A percentile compares a stretch with the other conserved stretches of the same genome.
Conservation (phyloP, 2,329 filamentous ascomycete species). For the Beauveria sp. region DNA sequence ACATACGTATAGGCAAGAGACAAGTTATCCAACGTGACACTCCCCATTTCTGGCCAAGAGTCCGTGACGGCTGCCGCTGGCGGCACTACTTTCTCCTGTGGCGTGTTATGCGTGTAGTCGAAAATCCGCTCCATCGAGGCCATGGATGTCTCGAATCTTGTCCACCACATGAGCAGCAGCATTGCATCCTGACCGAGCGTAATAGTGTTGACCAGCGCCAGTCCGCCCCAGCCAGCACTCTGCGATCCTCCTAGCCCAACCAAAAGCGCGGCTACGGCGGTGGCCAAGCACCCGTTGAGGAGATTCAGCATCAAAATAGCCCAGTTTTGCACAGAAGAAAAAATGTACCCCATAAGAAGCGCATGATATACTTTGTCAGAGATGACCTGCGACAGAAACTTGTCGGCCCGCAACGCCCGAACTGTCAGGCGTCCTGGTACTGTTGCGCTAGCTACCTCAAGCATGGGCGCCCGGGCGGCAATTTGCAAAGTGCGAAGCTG, state of each 20-base stretch:
- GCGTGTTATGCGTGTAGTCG: neutral
- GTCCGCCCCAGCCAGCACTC: neutral
- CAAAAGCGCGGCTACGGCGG: neutral
- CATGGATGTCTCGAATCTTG: neutral
- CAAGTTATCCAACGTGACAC: neutral
- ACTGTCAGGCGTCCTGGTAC: neutral
- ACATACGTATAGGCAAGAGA: neutral
- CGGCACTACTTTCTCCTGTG: neutral
- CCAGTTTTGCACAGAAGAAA: neutral
- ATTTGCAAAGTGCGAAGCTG: neutral
- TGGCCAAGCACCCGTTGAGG: neutral
- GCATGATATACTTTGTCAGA: neutral
- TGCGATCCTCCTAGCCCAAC: neutral
- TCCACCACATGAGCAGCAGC: constrained; percentile 2
- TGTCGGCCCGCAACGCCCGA: neutral
- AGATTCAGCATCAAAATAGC: neutral
- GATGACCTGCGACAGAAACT: no score
- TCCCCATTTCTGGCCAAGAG: neutral
- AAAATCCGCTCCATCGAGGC: constrained; percentile 1
- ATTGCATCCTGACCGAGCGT: neutral
- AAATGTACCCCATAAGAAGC: neutral
- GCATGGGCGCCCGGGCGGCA: constrained; percentile 2
- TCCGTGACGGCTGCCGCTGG: neutral
- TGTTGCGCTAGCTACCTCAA: neutral
- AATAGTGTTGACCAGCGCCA: neutral